Evolutionary conservation across 805 yeast species (phyloP).

Genomic region (Nakazawaea wickerhamii): DNA sequence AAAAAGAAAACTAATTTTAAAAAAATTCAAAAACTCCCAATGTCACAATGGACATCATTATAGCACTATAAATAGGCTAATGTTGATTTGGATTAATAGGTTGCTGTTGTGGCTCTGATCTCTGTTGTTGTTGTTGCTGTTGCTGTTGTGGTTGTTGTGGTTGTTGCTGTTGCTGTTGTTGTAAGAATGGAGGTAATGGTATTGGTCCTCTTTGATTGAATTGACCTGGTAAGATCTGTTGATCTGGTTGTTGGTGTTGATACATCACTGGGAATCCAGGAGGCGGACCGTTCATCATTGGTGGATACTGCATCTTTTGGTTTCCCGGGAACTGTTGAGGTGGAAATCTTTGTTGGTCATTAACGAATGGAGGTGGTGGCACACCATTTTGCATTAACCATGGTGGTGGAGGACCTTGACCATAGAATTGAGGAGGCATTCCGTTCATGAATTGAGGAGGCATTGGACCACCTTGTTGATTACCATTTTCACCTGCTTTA

Average conservation of each 20-base stretch:
- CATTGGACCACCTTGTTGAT: conserved; percentile 1
- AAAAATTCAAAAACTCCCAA: too few species aligned
- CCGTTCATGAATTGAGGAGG: conserved; percentile 13
- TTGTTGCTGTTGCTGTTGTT: conserved; percentile 13
- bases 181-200: conserved; percentile 15
- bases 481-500: conserved; percentile 10
- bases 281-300: conserved; percentile 11
- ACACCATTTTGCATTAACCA: conserved; percentile 7
- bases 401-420: conserved; percentile 13
- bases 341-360: conserved; percentile 3
- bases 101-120: too few species aligned
- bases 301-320: conserved; percentile 6
- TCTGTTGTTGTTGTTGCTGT: too few species aligned
- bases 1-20: too few species aligned
- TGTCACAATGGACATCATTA: too few species aligned
- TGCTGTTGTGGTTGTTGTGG: conserved; percentile 18
- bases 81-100: too few species aligned
- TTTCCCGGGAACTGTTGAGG: conserved; percentile 5
- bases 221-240: conserved; percentile 13
- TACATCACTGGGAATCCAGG: conserved; percentile 11
- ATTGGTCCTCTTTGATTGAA: conserved; percentile 11
- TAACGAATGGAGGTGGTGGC: conserved; percentile 1
- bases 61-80: too few species aligned
- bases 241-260: conserved; percentile 14
- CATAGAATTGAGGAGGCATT: conserved; percentile 7